These are phyloP conservation scores for Solanum chacoense DNA, from an alignment of 305 asterid genomes.

Conservation along the genomic window DNA sequence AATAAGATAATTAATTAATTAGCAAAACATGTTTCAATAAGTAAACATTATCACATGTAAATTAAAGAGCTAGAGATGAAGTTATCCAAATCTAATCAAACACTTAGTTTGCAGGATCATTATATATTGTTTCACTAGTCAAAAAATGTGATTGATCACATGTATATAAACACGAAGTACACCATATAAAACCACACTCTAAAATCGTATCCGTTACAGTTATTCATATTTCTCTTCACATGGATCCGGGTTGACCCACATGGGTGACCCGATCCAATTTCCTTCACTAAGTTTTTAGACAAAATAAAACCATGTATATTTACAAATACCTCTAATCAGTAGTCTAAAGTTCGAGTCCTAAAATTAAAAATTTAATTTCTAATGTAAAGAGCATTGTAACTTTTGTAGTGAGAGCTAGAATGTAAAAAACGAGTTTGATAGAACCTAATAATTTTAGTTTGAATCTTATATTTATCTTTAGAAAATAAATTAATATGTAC, in stretches of 20 bases:
- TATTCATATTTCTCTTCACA: background rate
- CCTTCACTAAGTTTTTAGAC: background rate
- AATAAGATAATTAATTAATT: background rate
- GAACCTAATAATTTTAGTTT: accelerated
- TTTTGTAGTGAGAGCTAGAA: background rate
- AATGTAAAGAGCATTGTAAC: background rate
- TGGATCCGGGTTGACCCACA: background rate
- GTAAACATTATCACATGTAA: background rate
- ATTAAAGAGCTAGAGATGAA: background rate
- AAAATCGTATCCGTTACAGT: accelerated
- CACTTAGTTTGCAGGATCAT: background rate
- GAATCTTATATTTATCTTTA: background rate
- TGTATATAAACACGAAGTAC: background rate
- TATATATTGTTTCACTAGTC: background rate
- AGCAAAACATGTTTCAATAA: background rate
- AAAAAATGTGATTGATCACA: background rate
- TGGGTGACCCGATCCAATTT: background rate
- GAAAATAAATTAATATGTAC: background rate
- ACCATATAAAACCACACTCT: background rate
- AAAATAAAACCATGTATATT: background rate
- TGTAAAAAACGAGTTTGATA: background rate
- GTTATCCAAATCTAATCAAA: background rate
- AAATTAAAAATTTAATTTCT: background rate
- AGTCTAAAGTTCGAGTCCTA: background rate
- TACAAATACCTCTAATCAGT: background rate